Evolutionary conservation across 2,329 filamentous ascomycete genomes (phyloP).

Genomic region (Exutisphaerella laricina): DNA sequence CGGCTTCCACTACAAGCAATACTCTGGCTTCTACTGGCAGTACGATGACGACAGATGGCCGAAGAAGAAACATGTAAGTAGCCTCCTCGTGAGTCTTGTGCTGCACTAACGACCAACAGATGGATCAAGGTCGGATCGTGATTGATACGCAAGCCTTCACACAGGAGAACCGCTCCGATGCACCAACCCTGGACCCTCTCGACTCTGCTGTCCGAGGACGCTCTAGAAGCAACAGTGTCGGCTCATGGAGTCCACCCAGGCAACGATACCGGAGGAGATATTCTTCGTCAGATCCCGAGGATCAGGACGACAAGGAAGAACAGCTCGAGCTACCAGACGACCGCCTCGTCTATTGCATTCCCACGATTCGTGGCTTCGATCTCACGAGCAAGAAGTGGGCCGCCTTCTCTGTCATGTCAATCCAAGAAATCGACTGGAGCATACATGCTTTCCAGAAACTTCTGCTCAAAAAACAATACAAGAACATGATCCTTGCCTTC

Average conservation of each 20-base stretch:
- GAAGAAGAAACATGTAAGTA: slow-evolving; percentile 1
- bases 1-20: background rate
- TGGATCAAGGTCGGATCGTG: slow-evolving; percentile 4
- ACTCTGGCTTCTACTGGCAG: slow-evolving; percentile 2
- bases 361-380: slow-evolving; percentile 6
- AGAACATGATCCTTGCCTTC: background rate
- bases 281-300: background rate
- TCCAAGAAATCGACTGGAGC: slow-evolving; percentile 3
- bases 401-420: background rate
- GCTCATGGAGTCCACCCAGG: background rate
- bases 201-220: slow-evolving; percentile 1
- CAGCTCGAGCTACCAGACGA: background rate
- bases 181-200: slow-evolving; percentile 1
- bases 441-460: slow-evolving; percentile 2
- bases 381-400: slow-evolving; percentile 6
- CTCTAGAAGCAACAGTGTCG: slow-evolving; percentile 6
- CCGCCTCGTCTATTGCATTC: slow-evolving; percentile 2
- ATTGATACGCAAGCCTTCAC: slow-evolving; percentile 4
- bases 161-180: slow-evolving; percentile 2
- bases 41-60: slow-evolving; percentile 2
- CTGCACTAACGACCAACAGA: background rate
- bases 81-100: too few species aligned
- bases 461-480: background rate
- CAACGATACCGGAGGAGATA: background rate
- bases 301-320: background rate